Evolutionary conservation across 164 flowering plant genomes (phyloP).

Genomic region (Echeveria elegans): DNA sequence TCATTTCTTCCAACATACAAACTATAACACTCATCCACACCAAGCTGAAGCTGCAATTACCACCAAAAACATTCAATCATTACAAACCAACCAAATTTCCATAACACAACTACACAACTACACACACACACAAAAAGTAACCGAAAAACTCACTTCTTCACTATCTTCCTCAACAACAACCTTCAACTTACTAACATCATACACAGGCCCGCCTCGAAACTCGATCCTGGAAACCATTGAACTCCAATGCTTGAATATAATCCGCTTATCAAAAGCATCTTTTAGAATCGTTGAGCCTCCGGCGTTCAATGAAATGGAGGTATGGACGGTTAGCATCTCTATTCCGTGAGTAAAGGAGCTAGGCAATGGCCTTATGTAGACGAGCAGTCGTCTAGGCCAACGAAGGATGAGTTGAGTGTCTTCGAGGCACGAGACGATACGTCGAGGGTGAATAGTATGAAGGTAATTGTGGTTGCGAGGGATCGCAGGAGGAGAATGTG

Average conservation of each 20-base stretch:
- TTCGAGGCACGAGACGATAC: background rate
- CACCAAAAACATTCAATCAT: background rate
- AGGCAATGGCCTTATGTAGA: background rate
- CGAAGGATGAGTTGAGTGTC: background rate
- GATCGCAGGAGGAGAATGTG: background rate
- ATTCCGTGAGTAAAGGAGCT: background rate
- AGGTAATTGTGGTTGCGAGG: background rate
- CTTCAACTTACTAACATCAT: slow-evolving; percentile 38
- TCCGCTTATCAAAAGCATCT: slow-evolving; percentile 41
- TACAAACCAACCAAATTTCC: background rate
- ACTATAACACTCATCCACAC: slow-evolving; percentile 61
- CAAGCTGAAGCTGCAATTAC: slow-evolving; percentile 46
- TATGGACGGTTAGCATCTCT: slow-evolving; percentile 31
- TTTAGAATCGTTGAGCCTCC: slow-evolving; percentile 38
- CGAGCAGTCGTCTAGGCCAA: background rate
- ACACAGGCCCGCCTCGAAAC: slow-evolving; percentile 14
- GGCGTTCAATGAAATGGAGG: slow-evolving; percentile 52
- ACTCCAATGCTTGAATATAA: slow-evolving; percentile 48
- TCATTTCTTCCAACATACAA: slow-evolving; percentile 30
- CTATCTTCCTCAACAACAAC: slow-evolving; percentile 28
- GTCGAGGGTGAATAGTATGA: background rate
- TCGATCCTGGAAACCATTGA: slow-evolving; percentile 14
- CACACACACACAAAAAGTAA: no score
- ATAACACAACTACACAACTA: background rate
- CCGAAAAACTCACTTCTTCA: slow-evolving; percentile 35